Conservation (phyloP, 1,139 yeast species). For the Yamadazyma aaseri region DNA sequence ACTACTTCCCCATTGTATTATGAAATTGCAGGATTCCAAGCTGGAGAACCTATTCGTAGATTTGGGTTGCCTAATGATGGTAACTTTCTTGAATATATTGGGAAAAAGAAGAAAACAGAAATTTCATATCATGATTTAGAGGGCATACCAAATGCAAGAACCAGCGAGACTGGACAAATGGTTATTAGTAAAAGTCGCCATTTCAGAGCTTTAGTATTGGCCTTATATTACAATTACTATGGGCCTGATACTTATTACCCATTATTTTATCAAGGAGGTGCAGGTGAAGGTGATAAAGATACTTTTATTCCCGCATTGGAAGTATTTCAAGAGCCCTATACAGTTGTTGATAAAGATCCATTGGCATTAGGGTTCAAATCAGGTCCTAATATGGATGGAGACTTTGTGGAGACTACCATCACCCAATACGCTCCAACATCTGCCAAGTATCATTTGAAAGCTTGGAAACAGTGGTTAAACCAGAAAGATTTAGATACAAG, state of each 20-base stretch:
- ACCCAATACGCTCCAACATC: constrained; percentile 35
- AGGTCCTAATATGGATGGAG: constrained; percentile 16
- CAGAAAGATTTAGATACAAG: constrained; percentile 27
- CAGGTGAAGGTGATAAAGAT: constrained; percentile 23
- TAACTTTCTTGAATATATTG: constrained; percentile 21
- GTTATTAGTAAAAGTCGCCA: constrained; percentile 34
- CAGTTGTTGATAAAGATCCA: constrained; percentile 23
- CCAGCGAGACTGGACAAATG: constrained; percentile 38
- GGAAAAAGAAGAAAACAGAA: constrained; percentile 18
- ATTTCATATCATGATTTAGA: constrained; percentile 33
- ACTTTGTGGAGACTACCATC: constrained; percentile 29
- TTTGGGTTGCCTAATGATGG: constrained; percentile 30
- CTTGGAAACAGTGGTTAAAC: constrained; percentile 30
- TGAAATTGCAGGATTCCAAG: constrained; percentile 30
- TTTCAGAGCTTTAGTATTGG: constrained; percentile 26
- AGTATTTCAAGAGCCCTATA: constrained; percentile 35
- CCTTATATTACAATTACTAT: constrained; percentile 33
- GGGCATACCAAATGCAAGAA: constrained; percentile 28
- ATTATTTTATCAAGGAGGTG: constrained; percentile 11
- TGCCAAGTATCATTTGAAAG: constrained; percentile 20
- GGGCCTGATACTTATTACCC: constrained; percentile 15
- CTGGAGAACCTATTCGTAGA: constrained; percentile 31
- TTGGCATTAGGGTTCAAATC: constrained; percentile 25
- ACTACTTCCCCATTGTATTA: constrained; percentile 35
- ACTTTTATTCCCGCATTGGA: constrained; percentile 40